Conservation (phyloP, 1,139 yeast species). For the Blastobotrys malaysiensis region DNA sequence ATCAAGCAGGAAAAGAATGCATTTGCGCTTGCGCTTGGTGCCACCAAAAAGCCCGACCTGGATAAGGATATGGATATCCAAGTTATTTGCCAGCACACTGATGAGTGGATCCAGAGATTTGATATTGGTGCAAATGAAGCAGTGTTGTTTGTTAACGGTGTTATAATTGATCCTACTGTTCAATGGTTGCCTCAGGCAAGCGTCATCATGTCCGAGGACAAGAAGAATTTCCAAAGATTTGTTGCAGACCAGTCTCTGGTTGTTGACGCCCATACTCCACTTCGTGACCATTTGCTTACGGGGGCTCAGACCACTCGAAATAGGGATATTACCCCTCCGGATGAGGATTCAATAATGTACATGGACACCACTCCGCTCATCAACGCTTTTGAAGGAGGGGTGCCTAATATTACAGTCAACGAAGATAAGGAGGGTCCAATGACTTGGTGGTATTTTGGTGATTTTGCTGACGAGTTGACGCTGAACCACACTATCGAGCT, state of each 20-base stretch:
- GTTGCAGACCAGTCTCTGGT: conserved; percentile 14
- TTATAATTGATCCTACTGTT: conserved; percentile 40
- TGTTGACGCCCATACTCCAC: conserved; percentile 15
- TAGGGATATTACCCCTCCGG: conserved; percentile 35
- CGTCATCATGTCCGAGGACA: conserved; percentile 31
- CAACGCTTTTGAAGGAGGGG: conserved; percentile 11
- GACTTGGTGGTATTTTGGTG: conserved; percentile 55
- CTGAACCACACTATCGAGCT: conserved; percentile 42
- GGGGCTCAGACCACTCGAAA: conserved; percentile 28
- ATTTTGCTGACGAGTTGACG: conserved; percentile 38
- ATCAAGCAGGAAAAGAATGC: conserved; percentile 8
- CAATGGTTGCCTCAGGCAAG: conserved; percentile 40
- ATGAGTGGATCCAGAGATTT: conserved; percentile 36
- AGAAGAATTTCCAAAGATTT: conserved; percentile 23
- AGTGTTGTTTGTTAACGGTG: conserved; percentile 67
- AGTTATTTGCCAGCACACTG: conserved; percentile 22
- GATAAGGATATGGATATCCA: conserved; percentile 15
- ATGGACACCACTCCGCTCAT: conserved; percentile 19
- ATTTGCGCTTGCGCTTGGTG: conserved; percentile 10
- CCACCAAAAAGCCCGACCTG: conserved; percentile 8
- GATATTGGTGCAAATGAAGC: conserved; percentile 39
- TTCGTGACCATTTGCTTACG: conserved; percentile 22
- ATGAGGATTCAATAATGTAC: conserved; percentile 15
- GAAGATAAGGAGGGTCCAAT: conserved; percentile 14
- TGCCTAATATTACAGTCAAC: conserved; percentile 8